Evolutionary conservation across 106 monocot genomes (phyloP), one percentile per base, ranked within the genome.

Genomic region (Triglochin maritima): DNA sequence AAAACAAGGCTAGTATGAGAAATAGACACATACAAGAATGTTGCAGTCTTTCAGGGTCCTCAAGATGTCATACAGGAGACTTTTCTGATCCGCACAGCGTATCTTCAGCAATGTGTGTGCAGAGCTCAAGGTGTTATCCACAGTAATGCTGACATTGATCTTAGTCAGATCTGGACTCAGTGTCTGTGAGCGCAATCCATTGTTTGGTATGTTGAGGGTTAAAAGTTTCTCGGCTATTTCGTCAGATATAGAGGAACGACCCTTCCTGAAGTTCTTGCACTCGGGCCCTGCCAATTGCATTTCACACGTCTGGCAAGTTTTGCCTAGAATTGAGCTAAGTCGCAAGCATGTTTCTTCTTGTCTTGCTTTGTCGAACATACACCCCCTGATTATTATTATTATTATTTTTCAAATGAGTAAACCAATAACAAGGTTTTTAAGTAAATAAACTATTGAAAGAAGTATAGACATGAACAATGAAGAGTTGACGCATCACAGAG

Each of bases 21-120:
- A 45, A 55, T 29, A 0, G 29, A 29, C 29, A 29, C 29, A 41
- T 87, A 90, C 95, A 90, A 87, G 85, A 60, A 87, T 83, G 63
- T 76, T 81, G 69, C 81, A 90, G 69, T 88, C 90, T 76, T 96
- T 96, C 56, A 87, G 64, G 9, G 85, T 90, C 57, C 87, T 87
- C 79, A 96, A 57, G 70, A 96, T 90, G 72, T 96, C 95, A 72
- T 96, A 96, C 43, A 87, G 74, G n/a, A 96, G 85, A 50, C 95
- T 87, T 66, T 90, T 96, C 60, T 96, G 95, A 85, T 90, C 85
- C 51, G 77, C 78, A 68, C 95, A 90, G 46, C 82, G 77, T 55
- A 96, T 85, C 63, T 96, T 90, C 16, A 96, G 85, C 56, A 90
- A 63, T 46, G 95, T 90, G 66, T 90, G 83, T 0, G 76, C 76